Base-by-base conservation (phyloP, 2,329 filamentous ascomycete species). In the Hymenoscyphus fraxineus region DNA sequence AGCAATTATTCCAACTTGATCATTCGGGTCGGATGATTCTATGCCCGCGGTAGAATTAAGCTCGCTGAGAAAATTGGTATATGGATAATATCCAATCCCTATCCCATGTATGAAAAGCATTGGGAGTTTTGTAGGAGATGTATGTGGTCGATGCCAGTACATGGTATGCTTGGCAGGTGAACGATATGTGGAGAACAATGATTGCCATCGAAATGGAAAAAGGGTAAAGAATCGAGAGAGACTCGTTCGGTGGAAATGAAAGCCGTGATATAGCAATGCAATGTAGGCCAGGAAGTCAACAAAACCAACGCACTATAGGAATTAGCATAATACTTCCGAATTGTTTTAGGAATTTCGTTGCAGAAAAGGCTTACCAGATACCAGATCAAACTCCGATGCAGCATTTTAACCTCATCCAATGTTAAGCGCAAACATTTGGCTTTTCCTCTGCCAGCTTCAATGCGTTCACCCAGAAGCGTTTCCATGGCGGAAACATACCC, bases 71-170 rank as follows among this genome's bases (percentile, higher is more conserved):
- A 86, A 85, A 32, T 79, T 76, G 22, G 81, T 78, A 67, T 88
- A 86, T 0, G 85, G 82, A 67, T 84, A 81, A 2, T 88, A 74
- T 0, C 85, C 84, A 64, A 87, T 80, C 55, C 85, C 85, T 62
- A 88, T 87, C 38, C 87, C 86, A 68, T 89, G 86, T 35, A 89
- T 80, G 72, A 87, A 88, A 6, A 89, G 74, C 15, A 89, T 73
- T 0, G 86, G 86, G 2, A 84, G 77, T 54, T 80, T 79, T 0
- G 79, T 83, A 63, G 80, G 82, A 1, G 86, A 86, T 0, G 80
- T 87, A 67, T 89, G 86, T 10, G 82, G 82, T 32, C 82, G 81
- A 68, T 85, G 78, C 84, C 85, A 88, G 76, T 88, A 88, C 44
- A 81, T 81, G 2, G 85, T 74, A 15, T 78, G 74, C 55, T 79